These are phyloP conservation scores for Ceratobasidium theobromae DNA, from an alignment of 1,284 basidiomycete species.

Conservation along the genomic window DNA sequence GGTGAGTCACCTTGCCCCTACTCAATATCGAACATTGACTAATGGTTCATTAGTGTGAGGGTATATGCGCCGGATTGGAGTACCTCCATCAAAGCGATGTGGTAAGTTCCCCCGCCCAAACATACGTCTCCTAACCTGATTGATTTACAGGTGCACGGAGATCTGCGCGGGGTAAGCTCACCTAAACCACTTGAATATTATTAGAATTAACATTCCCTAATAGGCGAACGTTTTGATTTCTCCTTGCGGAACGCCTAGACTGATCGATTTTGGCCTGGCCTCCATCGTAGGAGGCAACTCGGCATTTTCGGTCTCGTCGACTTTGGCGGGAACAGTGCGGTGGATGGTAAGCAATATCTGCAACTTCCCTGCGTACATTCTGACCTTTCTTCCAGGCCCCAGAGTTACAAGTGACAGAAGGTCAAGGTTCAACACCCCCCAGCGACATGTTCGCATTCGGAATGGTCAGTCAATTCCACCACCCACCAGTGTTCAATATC, in stretches of 20 bases:
- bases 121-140: background rate
- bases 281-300: background rate
- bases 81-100: conserved; percentile 2
- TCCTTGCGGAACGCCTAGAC: background rate
- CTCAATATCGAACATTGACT: background rate
- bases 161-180: conserved; percentile 7
- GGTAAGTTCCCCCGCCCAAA: background rate
- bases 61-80: conserved; percentile 13
- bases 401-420: conserved; percentile 7
- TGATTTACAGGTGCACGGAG: background rate
- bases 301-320: conserved; percentile 11
- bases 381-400: no score
- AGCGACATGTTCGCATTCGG: conserved; percentile 14
- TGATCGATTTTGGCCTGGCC: conserved; percentile 24
- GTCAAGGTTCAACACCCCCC: background rate
- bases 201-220: background rate
- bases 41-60: background rate
- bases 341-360: no score
- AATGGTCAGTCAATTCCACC: conserved; percentile 1
- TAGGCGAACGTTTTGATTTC: conserved; percentile 21
- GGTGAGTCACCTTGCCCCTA: background rate
- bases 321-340: background rate
- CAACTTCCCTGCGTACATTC: no score
- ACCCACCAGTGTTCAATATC: background rate
- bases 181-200: background rate